Conservation (phyloP, 257 asterid genomes). For the Marsdenia floribunda region DNA sequence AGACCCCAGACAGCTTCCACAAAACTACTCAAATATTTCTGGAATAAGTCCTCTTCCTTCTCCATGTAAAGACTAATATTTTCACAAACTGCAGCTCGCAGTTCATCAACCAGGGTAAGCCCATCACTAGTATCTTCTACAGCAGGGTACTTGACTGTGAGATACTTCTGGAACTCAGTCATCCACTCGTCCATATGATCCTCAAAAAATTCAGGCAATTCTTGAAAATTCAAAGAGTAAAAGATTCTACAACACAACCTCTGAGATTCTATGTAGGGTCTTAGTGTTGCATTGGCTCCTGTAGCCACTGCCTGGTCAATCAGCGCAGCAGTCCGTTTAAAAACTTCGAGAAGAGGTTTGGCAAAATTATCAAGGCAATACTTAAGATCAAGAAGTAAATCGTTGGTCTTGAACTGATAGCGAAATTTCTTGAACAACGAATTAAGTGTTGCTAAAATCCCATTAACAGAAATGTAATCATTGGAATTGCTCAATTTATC, state of each 20-base stretch:
- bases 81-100: slow-evolving; percentile 89
- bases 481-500: slow-evolving; percentile 49
- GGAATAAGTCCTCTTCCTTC: slow-evolving; percentile 67
- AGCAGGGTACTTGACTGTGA: slow-evolving; percentile 48
- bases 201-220: slow-evolving; percentile 84
- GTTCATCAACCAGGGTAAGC: slow-evolving; percentile 65
- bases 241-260: slow-evolving; percentile 83
- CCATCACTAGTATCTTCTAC: slow-evolving; percentile 83
- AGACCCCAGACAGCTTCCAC: slow-evolving; percentile 93
- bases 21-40: slow-evolving; percentile 60
- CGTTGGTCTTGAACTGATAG: slow-evolving; percentile 66
- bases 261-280: slow-evolving; percentile 72
- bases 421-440: slow-evolving; percentile 76
- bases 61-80: slow-evolving; percentile 79
- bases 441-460: slow-evolving; percentile 60
- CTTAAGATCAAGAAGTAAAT: slow-evolving; percentile 67
- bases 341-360: slow-evolving; percentile 62
- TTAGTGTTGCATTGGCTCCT: slow-evolving; percentile 43
- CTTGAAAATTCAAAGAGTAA: slow-evolving; percentile 70
- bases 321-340: slow-evolving; percentile 52
- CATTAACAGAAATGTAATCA: slow-evolving; percentile 79
- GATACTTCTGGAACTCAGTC: slow-evolving; percentile 73
- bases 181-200: slow-evolving; percentile 92
- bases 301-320: slow-evolving; percentile 48
- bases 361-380: slow-evolving; percentile 84